Percentiles rank a stretch among this genome's conserved stretches.
phyloP scores from a whole-genome alignment of 208 protist genomes.

The Acanthamoeba sp. region DNA sequence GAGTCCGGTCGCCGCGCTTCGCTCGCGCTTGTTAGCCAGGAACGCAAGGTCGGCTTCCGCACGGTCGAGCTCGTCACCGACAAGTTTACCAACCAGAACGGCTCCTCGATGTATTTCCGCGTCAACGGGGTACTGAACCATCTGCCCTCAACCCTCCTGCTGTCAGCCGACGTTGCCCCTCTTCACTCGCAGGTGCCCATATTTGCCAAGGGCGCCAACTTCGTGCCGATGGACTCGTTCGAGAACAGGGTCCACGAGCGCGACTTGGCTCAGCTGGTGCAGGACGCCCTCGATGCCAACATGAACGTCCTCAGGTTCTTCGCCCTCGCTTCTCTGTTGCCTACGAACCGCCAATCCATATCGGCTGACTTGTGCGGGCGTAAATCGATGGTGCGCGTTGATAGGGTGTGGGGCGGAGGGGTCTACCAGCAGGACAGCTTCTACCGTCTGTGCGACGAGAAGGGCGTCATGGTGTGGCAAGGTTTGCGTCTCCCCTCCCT shows the following conservation, averaged over 20 bases:
- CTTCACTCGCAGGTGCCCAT: slow-evolving; percentile 10
- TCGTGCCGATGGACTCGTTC: slow-evolving; percentile 87
- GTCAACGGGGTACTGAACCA: slow-evolving; percentile 29
- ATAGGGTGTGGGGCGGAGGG: slow-evolving; percentile 91
- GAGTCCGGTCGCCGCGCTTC: neutral
- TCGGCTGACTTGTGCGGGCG: too few species aligned
- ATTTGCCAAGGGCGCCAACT: slow-evolving; percentile 86
- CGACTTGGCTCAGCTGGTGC: slow-evolving; percentile 70
- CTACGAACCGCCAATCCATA: too few species aligned
- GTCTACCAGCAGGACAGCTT: slow-evolving; percentile 88
- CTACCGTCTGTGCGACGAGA: slow-evolving; percentile 87
- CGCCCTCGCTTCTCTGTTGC: neutral
- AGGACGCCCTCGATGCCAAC: slow-evolving; percentile 44
- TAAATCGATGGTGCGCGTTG: neutral
- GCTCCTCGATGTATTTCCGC: slow-evolving; percentile 20
- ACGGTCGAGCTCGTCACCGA: slow-evolving; percentile 72
- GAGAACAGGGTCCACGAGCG: slow-evolving; percentile 16
- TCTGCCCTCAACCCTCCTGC: too few species aligned
- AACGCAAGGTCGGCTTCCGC: slow-evolving; percentile 60
- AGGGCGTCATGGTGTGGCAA: slow-evolving; percentile 91
- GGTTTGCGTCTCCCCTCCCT: too few species aligned
- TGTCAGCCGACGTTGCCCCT: too few species aligned
- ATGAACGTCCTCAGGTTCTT: slow-evolving; percentile 67
- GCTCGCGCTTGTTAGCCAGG: neutral
- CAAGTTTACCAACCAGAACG: neutral